Evolutionary conservation across 2,329 filamentous ascomycete species (phyloP).

Genomic region (Clarireedia sp.): DNA sequence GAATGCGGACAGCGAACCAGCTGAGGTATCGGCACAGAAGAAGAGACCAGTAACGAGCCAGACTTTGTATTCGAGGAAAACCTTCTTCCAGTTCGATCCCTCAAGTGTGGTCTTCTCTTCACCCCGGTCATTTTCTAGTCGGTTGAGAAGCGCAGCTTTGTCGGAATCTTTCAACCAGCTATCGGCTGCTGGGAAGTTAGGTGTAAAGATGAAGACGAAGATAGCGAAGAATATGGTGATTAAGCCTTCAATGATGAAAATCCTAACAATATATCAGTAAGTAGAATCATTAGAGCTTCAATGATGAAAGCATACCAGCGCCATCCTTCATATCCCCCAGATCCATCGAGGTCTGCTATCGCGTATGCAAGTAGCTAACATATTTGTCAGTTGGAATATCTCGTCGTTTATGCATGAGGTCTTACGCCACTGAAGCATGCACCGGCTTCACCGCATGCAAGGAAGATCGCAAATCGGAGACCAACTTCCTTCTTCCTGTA

Average conservation of each 20-base stretch:
- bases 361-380: conserved; percentile 37
- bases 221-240: conserved; percentile 33
- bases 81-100: too few species aligned
- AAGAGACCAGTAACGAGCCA: too few species aligned
- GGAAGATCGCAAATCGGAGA: conserved; percentile 42
- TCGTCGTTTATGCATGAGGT: too few species aligned
- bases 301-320: conserved; percentile 31
- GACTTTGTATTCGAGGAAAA: too few species aligned
- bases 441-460: conserved; percentile 29
- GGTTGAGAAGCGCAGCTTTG: too few species aligned
- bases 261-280: conserved; percentile 2
- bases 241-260: conserved; percentile 38
- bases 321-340: conserved; percentile 40
- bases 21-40: too few species aligned
- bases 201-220: neutral
- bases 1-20: too few species aligned
- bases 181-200: too few species aligned
- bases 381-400: too few species aligned
- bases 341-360: conserved; percentile 39
- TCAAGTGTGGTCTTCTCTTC: too few species aligned
- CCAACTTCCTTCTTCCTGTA: conserved; percentile 51
- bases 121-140: too few species aligned
- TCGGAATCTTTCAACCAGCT: too few species aligned
- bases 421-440: conserved; percentile 38
- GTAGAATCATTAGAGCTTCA: neutral